phyloP scores from a whole-genome alignment of 768 basidiomycete genomes.

The Lactarius tabidus region DNA sequence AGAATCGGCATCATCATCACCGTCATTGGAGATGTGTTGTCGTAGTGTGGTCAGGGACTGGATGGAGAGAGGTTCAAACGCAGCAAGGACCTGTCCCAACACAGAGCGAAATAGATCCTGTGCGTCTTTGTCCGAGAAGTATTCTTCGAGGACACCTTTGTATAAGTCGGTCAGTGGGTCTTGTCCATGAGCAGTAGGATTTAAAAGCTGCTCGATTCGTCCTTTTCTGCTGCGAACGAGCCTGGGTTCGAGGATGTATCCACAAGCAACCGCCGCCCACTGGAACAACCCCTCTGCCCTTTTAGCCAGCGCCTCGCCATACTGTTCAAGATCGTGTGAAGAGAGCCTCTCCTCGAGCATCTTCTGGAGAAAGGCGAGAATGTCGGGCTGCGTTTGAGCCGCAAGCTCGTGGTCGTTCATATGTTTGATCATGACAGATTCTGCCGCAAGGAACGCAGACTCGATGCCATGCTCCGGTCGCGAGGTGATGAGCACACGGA shows the following conservation, averaged over 20 bases:
- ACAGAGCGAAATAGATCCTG: too few relatives aligned
- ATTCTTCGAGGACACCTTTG: too few relatives aligned
- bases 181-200: too few relatives aligned
- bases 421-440: background rate
- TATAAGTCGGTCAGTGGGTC: too few relatives aligned
- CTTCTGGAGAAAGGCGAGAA: background rate
- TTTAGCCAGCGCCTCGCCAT: background rate
- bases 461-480: background rate
- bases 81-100: too few relatives aligned
- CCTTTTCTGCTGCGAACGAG: background rate
- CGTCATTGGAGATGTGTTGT: background rate
- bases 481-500: constrained; percentile 4
- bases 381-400: background rate
- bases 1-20: background rate
- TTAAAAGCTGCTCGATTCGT: background rate
- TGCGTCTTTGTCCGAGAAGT: too few relatives aligned
- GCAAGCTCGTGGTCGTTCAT: background rate
- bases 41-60: too few relatives aligned
- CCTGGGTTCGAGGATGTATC: background rate
- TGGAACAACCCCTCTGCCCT: constrained; percentile 1
- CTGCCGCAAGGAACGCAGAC: background rate
- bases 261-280: background rate
- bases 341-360: background rate
- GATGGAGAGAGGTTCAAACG: too few relatives aligned
- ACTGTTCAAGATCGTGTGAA: too few relatives aligned